These are phyloP conservation scores for Logfia minima DNA, from an alignment of 129 eudicot genomes.

Conservation along the genomic window DNA sequence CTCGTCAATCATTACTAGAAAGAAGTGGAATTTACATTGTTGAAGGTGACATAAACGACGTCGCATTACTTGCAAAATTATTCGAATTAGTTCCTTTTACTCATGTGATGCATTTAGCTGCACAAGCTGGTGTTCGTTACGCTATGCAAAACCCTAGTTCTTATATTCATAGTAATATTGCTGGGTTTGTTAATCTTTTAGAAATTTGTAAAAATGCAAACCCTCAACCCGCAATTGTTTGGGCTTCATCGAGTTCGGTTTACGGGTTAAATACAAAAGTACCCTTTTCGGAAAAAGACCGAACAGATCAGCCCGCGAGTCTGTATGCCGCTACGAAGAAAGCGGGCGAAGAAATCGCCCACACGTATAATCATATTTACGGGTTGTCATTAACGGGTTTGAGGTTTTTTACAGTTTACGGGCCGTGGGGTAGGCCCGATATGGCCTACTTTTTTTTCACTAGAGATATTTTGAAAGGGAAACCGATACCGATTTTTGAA, in stretches of 20 bases:
- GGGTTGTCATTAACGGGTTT: slow-evolving; percentile 77
- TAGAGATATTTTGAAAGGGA: slow-evolving; percentile 63
- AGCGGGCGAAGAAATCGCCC: slow-evolving; percentile 88
- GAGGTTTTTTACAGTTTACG: slow-evolving; percentile 82
- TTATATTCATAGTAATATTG: slow-evolving; percentile 72
- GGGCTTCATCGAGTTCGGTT: slow-evolving; percentile 87
- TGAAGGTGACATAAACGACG: slow-evolving; percentile 80
- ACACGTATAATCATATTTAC: slow-evolving; percentile 77
- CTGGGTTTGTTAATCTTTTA: slow-evolving; percentile 68
- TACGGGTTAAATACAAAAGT: slow-evolving; percentile 77
- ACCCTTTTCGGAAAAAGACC: slow-evolving; percentile 76
- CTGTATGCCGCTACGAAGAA: slow-evolving; percentile 83
- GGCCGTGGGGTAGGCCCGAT: slow-evolving; percentile 97
- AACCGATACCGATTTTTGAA: slow-evolving; percentile 65
- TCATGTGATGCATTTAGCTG: slow-evolving; percentile 88
- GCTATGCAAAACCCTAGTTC: slow-evolving; percentile 83
- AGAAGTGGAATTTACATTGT: slow-evolving; percentile 64
- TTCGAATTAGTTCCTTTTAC: slow-evolving; percentile 61
- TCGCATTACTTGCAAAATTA: slow-evolving; percentile 44
- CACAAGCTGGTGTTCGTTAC: slow-evolving; percentile 85
- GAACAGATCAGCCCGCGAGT: slow-evolving; percentile 87
- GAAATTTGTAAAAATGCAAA: slow-evolving; percentile 70
- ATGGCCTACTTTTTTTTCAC: slow-evolving; percentile 90
- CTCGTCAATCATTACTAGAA: slow-evolving; percentile 59
- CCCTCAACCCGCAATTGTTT: slow-evolving; percentile 86